Percentiles rank a stretch among this genome's conserved stretches.
Evolutionary conservation across 2,329 filamentous ascomycete species (phyloP).

Genomic region (Ophiosphaerella narmari): DNA sequence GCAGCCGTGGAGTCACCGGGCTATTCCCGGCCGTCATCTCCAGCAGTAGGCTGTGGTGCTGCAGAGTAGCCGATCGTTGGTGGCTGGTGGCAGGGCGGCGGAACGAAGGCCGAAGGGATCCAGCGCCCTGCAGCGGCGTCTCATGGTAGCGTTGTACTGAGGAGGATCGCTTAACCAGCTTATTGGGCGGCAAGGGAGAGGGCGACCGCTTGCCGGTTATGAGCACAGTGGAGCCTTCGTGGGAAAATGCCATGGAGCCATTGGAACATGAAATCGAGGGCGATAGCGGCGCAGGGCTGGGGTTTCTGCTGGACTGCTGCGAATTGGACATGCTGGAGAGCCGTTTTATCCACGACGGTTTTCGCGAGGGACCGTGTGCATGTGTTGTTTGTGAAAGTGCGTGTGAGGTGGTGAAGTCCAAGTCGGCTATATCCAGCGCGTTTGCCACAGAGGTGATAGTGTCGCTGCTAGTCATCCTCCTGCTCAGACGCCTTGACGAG

Average conservation of each 20-base stretch:
- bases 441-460: slow-evolving; percentile 23
- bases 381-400: too few relatives aligned
- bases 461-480: slow-evolving; percentile 41
- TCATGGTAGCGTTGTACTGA: slow-evolving; percentile 57
- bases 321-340: slow-evolving; percentile 69
- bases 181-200: slow-evolving; percentile 65
- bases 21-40: slow-evolving; percentile 33
- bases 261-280: slow-evolving; percentile 69
- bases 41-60: slow-evolving; percentile 53
- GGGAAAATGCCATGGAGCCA: slow-evolving; percentile 54
- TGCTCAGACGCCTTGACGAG: slow-evolving; percentile 34
- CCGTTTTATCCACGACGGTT: slow-evolving; percentile 72
- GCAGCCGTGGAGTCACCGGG: slow-evolving; percentile 22
- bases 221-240: slow-evolving; percentile 63
- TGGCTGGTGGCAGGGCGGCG: slow-evolving; percentile 79
- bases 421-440: slow-evolving; percentile 28
- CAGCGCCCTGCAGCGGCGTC: slow-evolving; percentile 56
- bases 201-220: slow-evolving; percentile 57
- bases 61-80: slow-evolving; percentile 72
- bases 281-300: slow-evolving; percentile 68
- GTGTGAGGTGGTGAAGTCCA: slow-evolving; percentile 18
- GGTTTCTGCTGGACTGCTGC: slow-evolving; percentile 66
- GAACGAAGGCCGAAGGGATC: slow-evolving; percentile 67
- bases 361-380: slow-evolving; percentile 37
- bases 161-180: slow-evolving; percentile 74